Evolutionary conservation across 2,329 filamentous ascomycete genomes (phyloP).

Genomic region (Fusarium incarnatum): DNA sequence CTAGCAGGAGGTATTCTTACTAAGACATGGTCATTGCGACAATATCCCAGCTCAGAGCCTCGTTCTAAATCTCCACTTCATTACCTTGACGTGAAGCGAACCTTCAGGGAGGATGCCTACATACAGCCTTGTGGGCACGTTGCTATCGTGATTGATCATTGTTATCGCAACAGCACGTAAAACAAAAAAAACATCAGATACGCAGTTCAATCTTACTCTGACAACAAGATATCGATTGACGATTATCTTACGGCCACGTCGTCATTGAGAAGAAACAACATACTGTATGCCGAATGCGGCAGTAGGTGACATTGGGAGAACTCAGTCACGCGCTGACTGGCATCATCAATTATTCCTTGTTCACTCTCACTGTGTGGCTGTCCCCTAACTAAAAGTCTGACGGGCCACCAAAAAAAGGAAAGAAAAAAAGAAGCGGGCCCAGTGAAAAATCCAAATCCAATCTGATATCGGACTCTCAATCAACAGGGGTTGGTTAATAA

Average conservation of each 20-base stretch:
- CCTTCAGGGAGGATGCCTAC: slow-evolving; percentile 12
- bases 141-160: neutral
- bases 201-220: neutral
- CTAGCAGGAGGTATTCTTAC: too few relatives aligned
- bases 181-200: neutral
- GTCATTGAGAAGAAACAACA: slow-evolving; percentile 32
- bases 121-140: slow-evolving; percentile 32
- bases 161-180: neutral
- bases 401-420: slow-evolving; percentile 13
- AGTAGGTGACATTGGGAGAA: slow-evolving; percentile 39
- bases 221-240: slow-evolving; percentile 2
- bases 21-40: neutral
- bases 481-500: slow-evolving; percentile 49
- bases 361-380: slow-evolving; percentile 38
- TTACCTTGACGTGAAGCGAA: slow-evolving; percentile 10
- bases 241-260: slow-evolving; percentile 34
- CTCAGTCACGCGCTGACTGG: slow-evolving; percentile 43
- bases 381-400: slow-evolving; percentile 37
- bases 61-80: neutral
- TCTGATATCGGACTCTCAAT: slow-evolving; percentile 53
- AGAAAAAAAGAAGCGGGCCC: slow-evolving; percentile 32
- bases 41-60: neutral
- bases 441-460: slow-evolving; percentile 43
- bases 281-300: slow-evolving; percentile 32
- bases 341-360: slow-evolving; percentile 38